A percentile compares a stretch with the other conserved stretches of the same genome.
Conservation (phyloP, 257 asterid genomes). For the Nicotiana paniculata region DNA sequence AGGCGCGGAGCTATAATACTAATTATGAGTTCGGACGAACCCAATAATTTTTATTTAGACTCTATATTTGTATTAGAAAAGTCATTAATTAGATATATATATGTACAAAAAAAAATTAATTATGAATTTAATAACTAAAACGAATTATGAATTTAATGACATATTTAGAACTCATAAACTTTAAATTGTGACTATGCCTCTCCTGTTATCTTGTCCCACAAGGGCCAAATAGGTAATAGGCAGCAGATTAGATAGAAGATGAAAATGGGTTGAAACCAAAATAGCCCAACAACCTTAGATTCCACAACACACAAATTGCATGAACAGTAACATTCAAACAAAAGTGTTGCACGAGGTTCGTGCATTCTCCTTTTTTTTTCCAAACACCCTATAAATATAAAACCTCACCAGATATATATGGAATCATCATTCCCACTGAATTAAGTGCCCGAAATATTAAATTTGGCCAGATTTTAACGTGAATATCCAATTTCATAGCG, state of each 20-base stretch:
- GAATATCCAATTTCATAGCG: conserved; percentile 1
- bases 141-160: too few species aligned
- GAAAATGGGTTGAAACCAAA: neutral
- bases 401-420: neutral
- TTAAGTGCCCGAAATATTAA: too few species aligned
- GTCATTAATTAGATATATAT: too few species aligned
- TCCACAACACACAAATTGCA: neutral
- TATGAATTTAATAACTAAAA: too few species aligned
- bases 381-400: conserved; percentile 3
- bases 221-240: neutral
- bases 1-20: too few species aligned
- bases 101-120: too few species aligned
- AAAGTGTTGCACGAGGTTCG: conserved; percentile 4
- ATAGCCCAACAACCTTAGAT: neutral
- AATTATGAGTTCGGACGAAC: too few species aligned
- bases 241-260: neutral
- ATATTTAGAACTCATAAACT: too few species aligned
- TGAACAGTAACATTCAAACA: neutral
- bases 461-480: neutral
- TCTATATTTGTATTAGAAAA: too few species aligned
- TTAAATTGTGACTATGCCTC: too few species aligned
- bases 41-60: too few species aligned
- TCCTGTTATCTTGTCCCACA: too few species aligned
- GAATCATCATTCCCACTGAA: neutral
- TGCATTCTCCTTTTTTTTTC: neutral